Conservation (phyloP, 768 basidiomycete genomes). For the Pulveroboletus sp. region DNA sequence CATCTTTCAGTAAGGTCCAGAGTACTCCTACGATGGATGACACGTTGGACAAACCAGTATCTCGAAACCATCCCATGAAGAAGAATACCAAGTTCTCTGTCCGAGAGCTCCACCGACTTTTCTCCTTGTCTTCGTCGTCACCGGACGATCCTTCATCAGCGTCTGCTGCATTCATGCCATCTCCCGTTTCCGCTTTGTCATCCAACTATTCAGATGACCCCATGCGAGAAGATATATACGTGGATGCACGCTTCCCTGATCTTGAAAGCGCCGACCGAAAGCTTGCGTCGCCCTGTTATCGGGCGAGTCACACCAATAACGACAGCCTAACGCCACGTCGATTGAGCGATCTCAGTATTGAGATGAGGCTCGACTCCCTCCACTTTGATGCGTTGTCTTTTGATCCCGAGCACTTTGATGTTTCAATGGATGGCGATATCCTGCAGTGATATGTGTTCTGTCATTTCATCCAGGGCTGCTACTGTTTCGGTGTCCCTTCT, state of each 20-base stretch:
- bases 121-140: conserved; percentile 26
- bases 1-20: conserved; percentile 15
- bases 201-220: conserved; percentile 15
- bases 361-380: conserved; percentile 68
- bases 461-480: not conserved
- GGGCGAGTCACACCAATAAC: not conserved
- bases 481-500: not conserved
- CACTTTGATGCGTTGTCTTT: conserved; percentile 71
- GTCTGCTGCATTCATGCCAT: not conserved
- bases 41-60: conserved; percentile 22
- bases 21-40: conserved; percentile 11
- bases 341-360: conserved; percentile 43
- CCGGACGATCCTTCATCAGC: conserved; percentile 4
- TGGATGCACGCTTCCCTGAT: conserved; percentile 15
- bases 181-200: conserved; percentile 13
- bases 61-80: conserved; percentile 33
- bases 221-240: conserved; percentile 14
- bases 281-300: conserved; percentile 3
- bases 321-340: conserved; percentile 5
- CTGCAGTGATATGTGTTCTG: conserved; percentile 10
- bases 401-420: conserved; percentile 51
- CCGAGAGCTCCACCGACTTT: conserved; percentile 33
- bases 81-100: conserved; percentile 31
- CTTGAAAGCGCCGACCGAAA: conserved; percentile 19
- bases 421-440: conserved; percentile 18